Conservation (phyloP, 108 stramenopile species). For the Bacterosira constricta region DNA sequence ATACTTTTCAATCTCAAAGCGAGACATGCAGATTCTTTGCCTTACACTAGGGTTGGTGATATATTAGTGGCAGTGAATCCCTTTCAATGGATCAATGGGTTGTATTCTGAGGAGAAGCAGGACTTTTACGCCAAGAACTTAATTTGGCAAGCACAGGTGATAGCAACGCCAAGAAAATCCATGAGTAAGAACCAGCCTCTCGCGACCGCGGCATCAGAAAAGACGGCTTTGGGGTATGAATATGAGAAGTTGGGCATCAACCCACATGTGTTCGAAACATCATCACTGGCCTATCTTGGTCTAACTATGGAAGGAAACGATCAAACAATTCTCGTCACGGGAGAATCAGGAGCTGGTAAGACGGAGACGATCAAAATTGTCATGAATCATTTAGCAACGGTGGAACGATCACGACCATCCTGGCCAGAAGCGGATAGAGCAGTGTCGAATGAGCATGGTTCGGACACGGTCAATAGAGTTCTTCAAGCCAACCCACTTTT, state of each 20-base stretch:
- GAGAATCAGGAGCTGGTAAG: constrained; percentile 92
- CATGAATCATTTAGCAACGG: constrained; percentile 80
- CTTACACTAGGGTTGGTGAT: constrained; percentile 91
- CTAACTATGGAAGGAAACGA: constrained; percentile 52
- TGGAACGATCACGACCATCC: constrained; percentile 59
- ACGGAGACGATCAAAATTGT: constrained; percentile 92
- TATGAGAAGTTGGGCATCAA: constrained; percentile 58
- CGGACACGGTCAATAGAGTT: constrained; percentile 74
- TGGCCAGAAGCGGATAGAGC: constrained; percentile 39
- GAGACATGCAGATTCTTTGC: constrained; percentile 62
- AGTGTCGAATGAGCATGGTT: constrained; percentile 27
- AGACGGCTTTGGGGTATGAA: constrained; percentile 57
- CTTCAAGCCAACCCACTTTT: constrained; percentile 92
- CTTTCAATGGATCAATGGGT: constrained; percentile 81
- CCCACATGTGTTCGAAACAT: constrained; percentile 83
- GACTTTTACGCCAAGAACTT: constrained; percentile 66
- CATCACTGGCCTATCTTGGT: constrained; percentile 73
- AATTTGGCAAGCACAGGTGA: constrained; percentile 57
- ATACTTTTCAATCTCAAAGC: constrained; percentile 91
- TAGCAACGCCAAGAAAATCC: not conserved
- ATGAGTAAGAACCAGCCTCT: not conserved
- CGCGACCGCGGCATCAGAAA: constrained; percentile 49
- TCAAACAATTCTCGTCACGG: constrained; percentile 84
- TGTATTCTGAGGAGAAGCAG: constrained; percentile 67
- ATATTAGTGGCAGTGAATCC: constrained; percentile 95